phyloP scores from a whole-genome alignment of 139 green algal genomes.

The Nannochloris sp. region DNA sequence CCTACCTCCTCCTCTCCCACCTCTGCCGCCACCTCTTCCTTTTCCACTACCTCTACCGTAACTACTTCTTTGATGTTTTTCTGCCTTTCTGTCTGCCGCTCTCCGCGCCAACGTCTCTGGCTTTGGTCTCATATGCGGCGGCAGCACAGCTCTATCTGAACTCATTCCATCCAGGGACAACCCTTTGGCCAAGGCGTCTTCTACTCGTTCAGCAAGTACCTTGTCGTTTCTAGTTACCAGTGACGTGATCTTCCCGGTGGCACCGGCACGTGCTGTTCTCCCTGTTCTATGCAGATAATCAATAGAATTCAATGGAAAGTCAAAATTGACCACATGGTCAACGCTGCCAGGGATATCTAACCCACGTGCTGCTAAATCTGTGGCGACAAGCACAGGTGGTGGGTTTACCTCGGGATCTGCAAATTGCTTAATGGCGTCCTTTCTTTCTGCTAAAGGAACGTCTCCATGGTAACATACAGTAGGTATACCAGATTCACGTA shows the following conservation, averaged over 20 bases:
- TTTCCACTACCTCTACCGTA: neutral
- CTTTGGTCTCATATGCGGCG: conserved; percentile 49
- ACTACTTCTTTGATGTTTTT: conserved; percentile 4
- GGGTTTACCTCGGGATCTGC: neutral
- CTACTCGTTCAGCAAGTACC: conserved; percentile 63
- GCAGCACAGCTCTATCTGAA: conserved; percentile 36
- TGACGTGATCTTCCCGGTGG: conserved; percentile 56
- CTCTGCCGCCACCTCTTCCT: neutral
- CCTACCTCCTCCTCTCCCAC: no score
- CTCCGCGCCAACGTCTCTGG: conserved; percentile 27
- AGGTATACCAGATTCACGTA: conserved; percentile 56
- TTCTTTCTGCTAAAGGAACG: conserved; percentile 36
- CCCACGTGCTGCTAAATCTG: conserved; percentile 89
- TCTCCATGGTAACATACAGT: conserved; percentile 90
- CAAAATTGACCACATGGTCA: conserved; percentile 96
- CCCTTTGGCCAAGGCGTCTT: conserved; percentile 60
- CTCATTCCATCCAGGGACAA: conserved; percentile 67
- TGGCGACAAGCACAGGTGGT: conserved; percentile 77
- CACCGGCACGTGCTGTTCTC: conserved; percentile 76
- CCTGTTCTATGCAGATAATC: conserved; percentile 92
- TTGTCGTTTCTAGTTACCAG: conserved; percentile 63
- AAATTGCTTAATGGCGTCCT: conserved; percentile 32
- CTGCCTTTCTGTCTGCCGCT: conserved; percentile 18
- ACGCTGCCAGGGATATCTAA: conserved; percentile 87
- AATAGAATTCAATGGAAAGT: conserved; percentile 83